Percentiles rank a stretch among this genome's conserved stretches.
phyloP scores from a whole-genome alignment of 2,329 filamentous ascomycete genomes.

The Pseudocercospora fuligena region DNA sequence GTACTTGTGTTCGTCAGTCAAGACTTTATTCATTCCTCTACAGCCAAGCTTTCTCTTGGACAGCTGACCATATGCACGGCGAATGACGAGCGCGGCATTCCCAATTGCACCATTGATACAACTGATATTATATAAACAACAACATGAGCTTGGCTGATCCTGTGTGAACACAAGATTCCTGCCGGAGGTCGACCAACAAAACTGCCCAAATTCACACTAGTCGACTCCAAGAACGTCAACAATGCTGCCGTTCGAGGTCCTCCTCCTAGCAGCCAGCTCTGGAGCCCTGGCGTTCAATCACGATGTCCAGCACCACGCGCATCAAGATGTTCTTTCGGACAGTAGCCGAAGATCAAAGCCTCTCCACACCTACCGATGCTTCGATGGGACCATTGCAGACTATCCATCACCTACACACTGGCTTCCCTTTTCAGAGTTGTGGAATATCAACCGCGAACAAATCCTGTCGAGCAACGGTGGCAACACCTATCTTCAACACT shows the following conservation, averaged over 20 bases:
- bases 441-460: conserved; percentile 30
- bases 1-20: too few relatives aligned
- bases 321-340: not conserved
- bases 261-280: conserved; percentile 8
- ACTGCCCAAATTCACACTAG: not conserved
- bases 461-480: conserved; percentile 29
- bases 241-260: conserved; percentile 13
- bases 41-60: not conserved
- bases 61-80: not conserved
- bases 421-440: conserved; percentile 28
- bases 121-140: not conserved
- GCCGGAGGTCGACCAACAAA: not conserved
- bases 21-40: not conserved
- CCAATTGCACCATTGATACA: conserved; percentile 2
- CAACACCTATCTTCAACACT: conserved; percentile 30
- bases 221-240: not conserved
- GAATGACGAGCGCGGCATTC: conserved; percentile 2
- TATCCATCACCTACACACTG: conserved; percentile 14
- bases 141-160: not conserved
- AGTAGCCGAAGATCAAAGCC: not conserved
- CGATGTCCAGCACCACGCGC: not conserved
- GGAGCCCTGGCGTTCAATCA: conserved; percentile 3
- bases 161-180: not conserved
- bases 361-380: conserved; percentile 25
- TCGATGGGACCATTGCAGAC: conserved; percentile 13